Percentiles rank a stretch among this genome's conserved stretches.
Evolutionary conservation across 1,139 yeast genomes (phyloP).

Genomic region (Candida anutae): DNA sequence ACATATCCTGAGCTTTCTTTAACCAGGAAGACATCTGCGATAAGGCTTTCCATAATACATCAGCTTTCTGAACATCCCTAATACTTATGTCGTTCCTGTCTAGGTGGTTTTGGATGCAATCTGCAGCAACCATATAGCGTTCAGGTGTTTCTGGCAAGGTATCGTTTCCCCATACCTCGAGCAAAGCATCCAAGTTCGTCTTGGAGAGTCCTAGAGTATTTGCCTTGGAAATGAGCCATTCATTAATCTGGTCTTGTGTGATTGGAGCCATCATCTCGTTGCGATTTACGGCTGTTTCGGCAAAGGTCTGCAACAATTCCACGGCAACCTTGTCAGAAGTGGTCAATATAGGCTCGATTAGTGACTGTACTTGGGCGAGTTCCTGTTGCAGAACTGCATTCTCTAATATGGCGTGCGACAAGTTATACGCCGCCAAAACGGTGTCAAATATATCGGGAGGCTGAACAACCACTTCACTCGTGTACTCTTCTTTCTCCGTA

Average conservation of each 20-base stretch:
- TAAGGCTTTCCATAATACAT: constrained; percentile 30
- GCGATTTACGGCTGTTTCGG: constrained; percentile 13
- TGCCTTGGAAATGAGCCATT: constrained; percentile 17
- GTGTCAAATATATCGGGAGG: constrained; percentile 35
- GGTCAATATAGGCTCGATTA: constrained; percentile 12
- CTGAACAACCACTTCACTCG: constrained; percentile 25
- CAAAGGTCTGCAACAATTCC: constrained; percentile 16
- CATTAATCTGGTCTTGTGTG: constrained; percentile 16
- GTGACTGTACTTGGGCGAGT: constrained; percentile 2
- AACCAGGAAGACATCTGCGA: constrained; percentile 28
- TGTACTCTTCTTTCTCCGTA: constrained; percentile 12
- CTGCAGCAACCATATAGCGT: constrained; percentile 32
- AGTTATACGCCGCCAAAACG: constrained; percentile 20
- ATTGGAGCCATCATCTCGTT: constrained; percentile 21
- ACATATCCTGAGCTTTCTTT: constrained; percentile 31
- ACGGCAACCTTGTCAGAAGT: constrained; percentile 15
- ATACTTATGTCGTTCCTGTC: constrained; percentile 25
- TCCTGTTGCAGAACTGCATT: constrained; percentile 4
- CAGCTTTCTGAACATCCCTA: constrained; percentile 6
- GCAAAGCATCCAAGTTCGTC: constrained; percentile 10
- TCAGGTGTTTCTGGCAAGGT: constrained; percentile 23
- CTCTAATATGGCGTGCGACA: constrained; percentile 26
- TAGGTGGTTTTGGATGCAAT: constrained; percentile 35
- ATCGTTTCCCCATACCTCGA: constrained; percentile 18
- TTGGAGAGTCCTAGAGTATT: constrained; percentile 15